These are phyloP conservation scores for Eucalyptus urophylla DNA, from an alignment of 345 rosid genomes.

Conservation along the genomic window DNA sequence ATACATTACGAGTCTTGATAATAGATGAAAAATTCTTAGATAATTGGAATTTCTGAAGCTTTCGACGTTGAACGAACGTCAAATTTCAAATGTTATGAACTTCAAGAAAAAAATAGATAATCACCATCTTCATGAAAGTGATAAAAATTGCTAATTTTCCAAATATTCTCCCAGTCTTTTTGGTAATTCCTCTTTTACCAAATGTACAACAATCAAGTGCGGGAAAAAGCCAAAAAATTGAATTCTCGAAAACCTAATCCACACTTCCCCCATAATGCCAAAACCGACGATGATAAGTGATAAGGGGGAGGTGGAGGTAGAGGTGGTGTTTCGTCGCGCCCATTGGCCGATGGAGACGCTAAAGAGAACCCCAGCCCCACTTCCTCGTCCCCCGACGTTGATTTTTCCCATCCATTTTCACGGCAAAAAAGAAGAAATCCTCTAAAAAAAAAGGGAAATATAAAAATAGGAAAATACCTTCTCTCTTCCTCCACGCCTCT, in stretches of 20 bases:
- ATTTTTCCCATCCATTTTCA: neutral
- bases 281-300: neutral
- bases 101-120: neutral
- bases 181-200: neutral
- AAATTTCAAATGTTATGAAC: neutral
- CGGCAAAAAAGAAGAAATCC: neutral
- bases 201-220: too few species aligned
- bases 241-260: neutral
- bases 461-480: neutral
- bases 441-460: neutral
- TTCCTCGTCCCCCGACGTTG: neutral
- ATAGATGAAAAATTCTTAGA: neutral
- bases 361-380: neutral
- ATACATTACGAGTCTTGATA: accelerated
- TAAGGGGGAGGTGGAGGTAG: neutral
- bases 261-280: neutral
- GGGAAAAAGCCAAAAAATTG: neutral
- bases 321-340: neutral
- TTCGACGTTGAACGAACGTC: accelerated
- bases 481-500: constrained; percentile 22
- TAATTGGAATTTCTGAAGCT: neutral
- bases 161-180: neutral
- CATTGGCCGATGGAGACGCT: neutral
- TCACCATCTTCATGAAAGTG: neutral
- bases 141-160: neutral